Base-by-base conservation (phyloP, 2,329 filamentous ascomycete species). In the Pseudocercospora macadamiae region DNA sequence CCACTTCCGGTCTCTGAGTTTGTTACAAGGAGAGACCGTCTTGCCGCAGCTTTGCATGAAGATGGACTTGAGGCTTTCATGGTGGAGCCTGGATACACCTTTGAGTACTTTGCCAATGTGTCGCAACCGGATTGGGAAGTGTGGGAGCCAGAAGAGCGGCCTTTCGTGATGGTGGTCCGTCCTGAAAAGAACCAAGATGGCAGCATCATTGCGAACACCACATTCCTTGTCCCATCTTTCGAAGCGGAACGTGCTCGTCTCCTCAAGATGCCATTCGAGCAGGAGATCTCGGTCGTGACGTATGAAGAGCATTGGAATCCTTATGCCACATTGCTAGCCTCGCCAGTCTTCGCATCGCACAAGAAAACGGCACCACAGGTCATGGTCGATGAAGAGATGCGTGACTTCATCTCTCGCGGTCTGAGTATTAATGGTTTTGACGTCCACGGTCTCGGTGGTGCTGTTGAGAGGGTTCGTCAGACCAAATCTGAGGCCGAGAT, bases 271-370 rank as follows among this genome's bases (percentile, higher is more conserved):
- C 85, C 85, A 0, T 77, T 78, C 4, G 72, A 78, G 2, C 70
- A 77, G 2, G 74, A 79, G 14, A 74, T 87, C 4, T 76, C 82
- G 9, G 82, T 86, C 36, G 76, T 88, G 12, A 75, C 78, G 0
- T 88, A 85, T 79, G 84, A 87, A 70, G 85, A 88, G 65, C 84
- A 87, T 63, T 87, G 84, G 85, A 79, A 87, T 68, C 85, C 84
- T 1, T 88, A 87, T 68, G 70, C 71, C 0, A 87, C 82, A 0
- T 74, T 88, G 16, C 71, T 77, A 10, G 32, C 52, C 1, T 67
- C 66, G 2, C 26, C 44, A 16, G 47, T 60, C 3, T 65, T 65
- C 16, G 45, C 30, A 8, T 19, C 19, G 14, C 42, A 21, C 12
- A 62, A 8, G 32, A 57, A 2, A 72, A 72, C 1, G 67, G 73